Conservation (phyloP, 2,329 filamentous ascomycete species). For the Colletotrichum lentis region DNA sequence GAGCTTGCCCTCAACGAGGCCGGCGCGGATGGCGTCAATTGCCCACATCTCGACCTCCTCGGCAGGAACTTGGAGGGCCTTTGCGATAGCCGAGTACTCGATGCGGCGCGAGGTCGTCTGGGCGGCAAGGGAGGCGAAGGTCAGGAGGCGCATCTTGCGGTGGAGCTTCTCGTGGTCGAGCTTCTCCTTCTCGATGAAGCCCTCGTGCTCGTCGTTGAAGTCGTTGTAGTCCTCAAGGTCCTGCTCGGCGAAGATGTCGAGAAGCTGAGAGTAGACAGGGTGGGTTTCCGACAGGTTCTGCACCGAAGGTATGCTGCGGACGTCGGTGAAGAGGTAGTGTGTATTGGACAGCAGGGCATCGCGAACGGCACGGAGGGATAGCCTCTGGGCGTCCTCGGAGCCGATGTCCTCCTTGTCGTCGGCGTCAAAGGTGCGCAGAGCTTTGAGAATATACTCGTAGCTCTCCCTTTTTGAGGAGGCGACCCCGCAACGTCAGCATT, state of each 20-base stretch:
- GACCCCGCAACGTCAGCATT: constrained; percentile 9
- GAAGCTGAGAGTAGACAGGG: constrained; percentile 85
- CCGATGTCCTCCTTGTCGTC: constrained; percentile 63
- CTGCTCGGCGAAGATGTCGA: constrained; percentile 95
- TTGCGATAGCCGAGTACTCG: constrained; percentile 84
- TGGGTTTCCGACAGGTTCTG: constrained; percentile 88
- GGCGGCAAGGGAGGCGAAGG: constrained; percentile 87
- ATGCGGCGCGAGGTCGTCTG: constrained; percentile 85
- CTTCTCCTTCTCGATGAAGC: constrained; percentile 80
- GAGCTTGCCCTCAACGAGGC: constrained; percentile 94
- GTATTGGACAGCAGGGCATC: constrained; percentile 61
- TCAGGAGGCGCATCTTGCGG: constrained; percentile 96
- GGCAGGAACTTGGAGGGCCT: constrained; percentile 80
- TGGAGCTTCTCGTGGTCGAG: constrained; percentile 78
- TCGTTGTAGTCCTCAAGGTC: constrained; percentile 95
- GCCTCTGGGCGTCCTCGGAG: constrained; percentile 67
- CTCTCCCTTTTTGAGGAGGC: constrained; percentile 55
- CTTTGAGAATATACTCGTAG: constrained; percentile 73
- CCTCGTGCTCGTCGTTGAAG: constrained; percentile 90
- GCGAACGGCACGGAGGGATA: constrained; percentile 66
- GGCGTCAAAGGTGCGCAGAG: constrained; percentile 67
- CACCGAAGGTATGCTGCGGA: constrained; percentile 82
- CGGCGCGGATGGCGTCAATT: constrained; percentile 96
- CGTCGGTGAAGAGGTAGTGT: constrained; percentile 78
- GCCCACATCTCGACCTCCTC: constrained; percentile 98